Conservation (phyloP, 495 filamentous ascomycete species). For the Penicillium egyptiacum region DNA sequence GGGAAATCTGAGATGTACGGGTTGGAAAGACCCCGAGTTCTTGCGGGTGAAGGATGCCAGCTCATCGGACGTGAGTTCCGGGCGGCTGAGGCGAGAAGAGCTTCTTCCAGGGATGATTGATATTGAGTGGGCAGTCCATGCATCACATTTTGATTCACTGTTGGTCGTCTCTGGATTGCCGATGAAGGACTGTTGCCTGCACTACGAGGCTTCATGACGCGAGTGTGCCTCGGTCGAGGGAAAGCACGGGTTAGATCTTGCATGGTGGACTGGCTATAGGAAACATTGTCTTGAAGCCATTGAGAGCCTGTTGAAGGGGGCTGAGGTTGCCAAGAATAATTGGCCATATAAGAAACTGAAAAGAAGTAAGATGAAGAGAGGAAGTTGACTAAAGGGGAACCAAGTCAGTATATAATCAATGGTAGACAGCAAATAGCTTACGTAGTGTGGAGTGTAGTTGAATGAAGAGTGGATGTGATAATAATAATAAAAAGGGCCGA, state of each 20-base stretch:
- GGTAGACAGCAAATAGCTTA: conserved; percentile 5
- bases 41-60: conserved; percentile 63
- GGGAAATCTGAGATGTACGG: conserved; percentile 24
- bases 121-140: conserved; percentile 30
- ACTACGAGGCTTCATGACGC: conserved; percentile 66
- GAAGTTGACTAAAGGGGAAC: conserved; percentile 1
- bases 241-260: conserved; percentile 39
- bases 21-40: conserved; percentile 36
- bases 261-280: conserved; percentile 27
- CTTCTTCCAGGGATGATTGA: conserved; percentile 33
- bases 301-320: conserved; percentile 34
- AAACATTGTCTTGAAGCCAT: conserved; percentile 28
- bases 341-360: conserved; percentile 32
- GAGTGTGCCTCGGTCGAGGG: conserved; percentile 40
- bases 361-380: background rate
- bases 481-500: conserved; percentile 7
- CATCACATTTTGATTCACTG: conserved; percentile 49
- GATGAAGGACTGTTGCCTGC: conserved; percentile 69
- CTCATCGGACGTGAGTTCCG: conserved; percentile 59
- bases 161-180: conserved; percentile 54
- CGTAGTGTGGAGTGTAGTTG: conserved; percentile 4
- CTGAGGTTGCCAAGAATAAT: conserved; percentile 34
- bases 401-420: conserved; percentile 2
- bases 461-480: background rate
- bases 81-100: conserved; percentile 40